These are phyloP conservation scores for Sclerotinia trifoliorum DNA, from an alignment of 2,329 filamentous ascomycete species.

Conservation along the genomic window DNA sequence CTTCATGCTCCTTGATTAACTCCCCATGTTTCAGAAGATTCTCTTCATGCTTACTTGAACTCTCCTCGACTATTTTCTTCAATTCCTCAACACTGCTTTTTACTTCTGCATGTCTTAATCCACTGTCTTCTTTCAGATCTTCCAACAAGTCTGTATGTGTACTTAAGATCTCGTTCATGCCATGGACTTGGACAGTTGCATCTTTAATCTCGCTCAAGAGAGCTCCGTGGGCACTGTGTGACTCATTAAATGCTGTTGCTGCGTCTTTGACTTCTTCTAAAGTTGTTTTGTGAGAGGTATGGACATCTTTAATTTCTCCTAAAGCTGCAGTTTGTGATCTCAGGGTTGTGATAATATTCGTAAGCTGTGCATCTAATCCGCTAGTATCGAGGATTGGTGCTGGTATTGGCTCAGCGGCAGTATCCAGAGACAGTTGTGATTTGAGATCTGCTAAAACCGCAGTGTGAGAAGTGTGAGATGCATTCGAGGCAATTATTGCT, in stretches of 20 bases:
- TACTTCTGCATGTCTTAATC: conserved; percentile 28
- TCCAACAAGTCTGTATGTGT: conserved; percentile 30
- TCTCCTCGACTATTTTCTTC: conserved; percentile 31
- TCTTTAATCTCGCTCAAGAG: conserved; percentile 24
- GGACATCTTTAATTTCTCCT: conserved; percentile 21
- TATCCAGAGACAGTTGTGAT: conserved; percentile 6
- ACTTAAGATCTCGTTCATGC: background rate
- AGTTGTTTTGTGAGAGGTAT: conserved; percentile 22
- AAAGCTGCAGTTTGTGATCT: conserved; percentile 26
- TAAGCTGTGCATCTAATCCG: conserved; percentile 23
- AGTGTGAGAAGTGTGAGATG: conserved; percentile 24
- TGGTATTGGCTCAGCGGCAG: background rate
- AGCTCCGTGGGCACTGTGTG: conserved; percentile 21
- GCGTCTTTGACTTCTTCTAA: conserved; percentile 32
- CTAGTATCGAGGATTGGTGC: background rate
- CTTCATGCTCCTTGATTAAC: conserved; percentile 26
- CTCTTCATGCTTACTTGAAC: conserved; percentile 25
- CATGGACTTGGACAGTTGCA: background rate
- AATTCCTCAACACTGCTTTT: conserved; percentile 30
- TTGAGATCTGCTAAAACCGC: conserved; percentile 25
- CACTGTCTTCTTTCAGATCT: conserved; percentile 24
- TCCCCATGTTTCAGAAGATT: conserved; percentile 27
- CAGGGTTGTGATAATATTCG: conserved; percentile 28
- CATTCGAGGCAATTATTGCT: conserved; percentile 21
- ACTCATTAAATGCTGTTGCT: conserved; percentile 26